Evolutionary conservation across 345 rosid species (phyloP), one percentile per base, ranked within the genome.

Genomic region (Aquilaria malaccensis): DNA sequence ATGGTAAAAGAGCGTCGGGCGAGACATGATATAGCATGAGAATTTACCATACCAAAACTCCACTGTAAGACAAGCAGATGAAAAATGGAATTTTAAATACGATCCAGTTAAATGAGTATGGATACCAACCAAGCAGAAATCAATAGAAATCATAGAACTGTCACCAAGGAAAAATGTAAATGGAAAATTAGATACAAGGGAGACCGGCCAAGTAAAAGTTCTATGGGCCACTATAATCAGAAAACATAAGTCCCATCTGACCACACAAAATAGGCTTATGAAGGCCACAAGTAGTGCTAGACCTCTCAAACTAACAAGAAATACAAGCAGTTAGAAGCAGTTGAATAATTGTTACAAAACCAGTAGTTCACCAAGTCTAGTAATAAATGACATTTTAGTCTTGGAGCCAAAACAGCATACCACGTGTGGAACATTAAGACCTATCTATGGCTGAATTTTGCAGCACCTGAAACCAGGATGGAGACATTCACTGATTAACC

Each of bases 21-120:
- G 69, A 62, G 67, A 69, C 67, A 64, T 55, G 81, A 75, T 10
- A 67, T 22, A 56, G 64, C 53, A 14, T 59, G 41, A 48, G 61
- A 53, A 65, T 62, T 66, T 11, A 75, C 67, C 51, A 73, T 60
- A 33, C 41, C 62, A 45, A 59, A 48, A 62, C 67, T 60, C 60
- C 68, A 72, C 59, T 78, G 80, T 60, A 79, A 77, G 55, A 59
- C 58, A 32, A 81, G 41, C 56, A 64, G 82, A 75, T 78, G 7
- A 81, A 30, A 80, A 82, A 94, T 89, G 86, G 55, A 74, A 71
- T 9, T 33, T 14, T 61, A 50, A 49, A 74, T 67, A 55, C 14
- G 49, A 64, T 15, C 6, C 48, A 65, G 72, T 31, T 2, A 52
- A 12, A 60, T 64, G 32, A 67, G 54, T n/a, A 51, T 56, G 49